Percentiles rank a stretch among this genome's conserved stretches.
phyloP scores from a whole-genome alignment of 2,329 filamentous ascomycete genomes.

The Penicillium nordicum region DNA sequence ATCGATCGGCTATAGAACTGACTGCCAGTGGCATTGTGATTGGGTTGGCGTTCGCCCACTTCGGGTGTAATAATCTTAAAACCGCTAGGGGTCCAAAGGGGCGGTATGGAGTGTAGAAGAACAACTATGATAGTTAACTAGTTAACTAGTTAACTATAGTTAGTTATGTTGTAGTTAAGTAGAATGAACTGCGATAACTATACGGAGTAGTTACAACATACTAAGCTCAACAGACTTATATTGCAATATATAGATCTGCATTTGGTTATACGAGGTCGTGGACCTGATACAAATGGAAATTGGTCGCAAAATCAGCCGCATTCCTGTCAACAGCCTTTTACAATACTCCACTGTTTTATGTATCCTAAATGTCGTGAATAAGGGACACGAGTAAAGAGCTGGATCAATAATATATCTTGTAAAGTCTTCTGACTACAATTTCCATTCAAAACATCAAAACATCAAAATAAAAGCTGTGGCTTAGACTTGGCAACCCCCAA shows the following conservation, averaged over 20 bases:
- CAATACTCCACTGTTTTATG: not conserved
- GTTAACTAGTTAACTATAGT: too few relatives aligned
- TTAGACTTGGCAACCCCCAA: not conserved
- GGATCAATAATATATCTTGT: not conserved
- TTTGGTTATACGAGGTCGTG: not conserved
- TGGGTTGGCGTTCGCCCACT: not conserved
- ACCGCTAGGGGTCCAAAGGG: not conserved
- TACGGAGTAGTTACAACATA: too few relatives aligned
- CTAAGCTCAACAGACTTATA: not conserved
- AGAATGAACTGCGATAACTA: not conserved
- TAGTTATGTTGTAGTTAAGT: not conserved
- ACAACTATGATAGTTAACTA: not conserved
- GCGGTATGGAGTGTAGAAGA: not conserved
- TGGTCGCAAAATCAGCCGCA: not conserved
- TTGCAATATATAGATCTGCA: not conserved
- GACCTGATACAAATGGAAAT: not conserved
- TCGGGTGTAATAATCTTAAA: slow-evolving; percentile 1
- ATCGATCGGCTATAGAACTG: not conserved
- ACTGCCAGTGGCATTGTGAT: not conserved
- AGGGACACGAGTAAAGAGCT: not conserved
- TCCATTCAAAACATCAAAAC: not conserved
- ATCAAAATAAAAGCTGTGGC: not conserved
- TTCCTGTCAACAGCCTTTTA: not conserved
- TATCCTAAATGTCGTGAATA: not conserved
- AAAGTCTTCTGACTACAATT: not conserved